These are phyloP conservation scores for Boletus tomentosulus DNA, from an alignment of 768 basidiomycete species.

Conservation along the genomic window DNA sequence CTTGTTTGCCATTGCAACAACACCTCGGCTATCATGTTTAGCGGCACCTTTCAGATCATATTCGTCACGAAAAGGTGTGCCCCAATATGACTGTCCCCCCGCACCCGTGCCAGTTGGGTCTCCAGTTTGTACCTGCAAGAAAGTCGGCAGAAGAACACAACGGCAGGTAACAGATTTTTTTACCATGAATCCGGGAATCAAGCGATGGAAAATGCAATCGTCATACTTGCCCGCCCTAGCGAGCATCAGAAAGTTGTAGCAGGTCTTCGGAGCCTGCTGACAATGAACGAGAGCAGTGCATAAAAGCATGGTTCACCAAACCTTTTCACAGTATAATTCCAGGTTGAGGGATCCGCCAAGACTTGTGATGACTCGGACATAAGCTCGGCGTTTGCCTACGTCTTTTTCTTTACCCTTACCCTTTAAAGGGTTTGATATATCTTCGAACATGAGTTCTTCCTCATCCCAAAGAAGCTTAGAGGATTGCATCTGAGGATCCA, in stretches of 20 bases:
- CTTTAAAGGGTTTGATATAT: constrained; percentile 73
- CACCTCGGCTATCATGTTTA: constrained; percentile 80
- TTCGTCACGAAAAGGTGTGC: constrained; percentile 94
- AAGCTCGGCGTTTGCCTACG: constrained; percentile 85
- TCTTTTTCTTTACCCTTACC: constrained; percentile 94
- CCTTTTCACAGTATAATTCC: constrained; percentile 88
- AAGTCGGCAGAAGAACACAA: constrained; percentile 1
- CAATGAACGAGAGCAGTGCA: background rate
- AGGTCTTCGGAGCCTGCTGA: constrained; percentile 88
- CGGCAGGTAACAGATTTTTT: constrained; percentile 8
- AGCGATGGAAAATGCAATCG: constrained; percentile 82
- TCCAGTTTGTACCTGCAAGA: constrained; percentile 84
- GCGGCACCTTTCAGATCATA: constrained; percentile 83
- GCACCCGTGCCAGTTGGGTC: constrained; percentile 95
- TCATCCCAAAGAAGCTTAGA: constrained; percentile 95
- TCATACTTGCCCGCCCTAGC: constrained; percentile 90
- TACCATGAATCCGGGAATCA: constrained; percentile 96
- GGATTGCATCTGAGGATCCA: constrained; percentile 62
- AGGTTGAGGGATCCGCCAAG: constrained; percentile 84
- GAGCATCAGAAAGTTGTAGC: constrained; percentile 96
- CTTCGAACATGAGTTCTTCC: constrained; percentile 99
- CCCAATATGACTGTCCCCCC: constrained; percentile 93
- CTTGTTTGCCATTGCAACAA: constrained; percentile 94
- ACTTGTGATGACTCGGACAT: constrained; percentile 93
- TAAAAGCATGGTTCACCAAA: constrained; percentile 19